These are phyloP conservation scores for Phascolomyces articulosus DNA, from an alignment of 371 early-diverging fungal species.

Conservation along the genomic window DNA sequence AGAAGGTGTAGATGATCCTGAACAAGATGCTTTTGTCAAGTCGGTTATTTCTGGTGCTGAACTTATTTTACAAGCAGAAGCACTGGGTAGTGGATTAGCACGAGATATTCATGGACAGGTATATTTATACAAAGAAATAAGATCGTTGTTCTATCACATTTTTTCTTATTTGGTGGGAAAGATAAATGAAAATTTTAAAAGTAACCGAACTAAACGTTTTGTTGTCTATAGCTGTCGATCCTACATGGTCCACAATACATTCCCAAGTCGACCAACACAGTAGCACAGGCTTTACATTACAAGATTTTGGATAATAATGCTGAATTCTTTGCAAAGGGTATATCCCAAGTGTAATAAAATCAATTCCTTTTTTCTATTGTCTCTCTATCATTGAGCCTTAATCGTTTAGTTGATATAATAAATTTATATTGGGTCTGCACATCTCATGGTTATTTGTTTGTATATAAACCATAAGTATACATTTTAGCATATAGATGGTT, in stretches of 20 bases:
- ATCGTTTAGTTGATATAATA: too few species aligned
- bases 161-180: neutral
- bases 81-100: constrained; percentile 66
- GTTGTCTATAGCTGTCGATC: constrained; percentile 39
- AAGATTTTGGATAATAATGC: constrained; percentile 70
- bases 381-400: too few species aligned
- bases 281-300: constrained; percentile 60
- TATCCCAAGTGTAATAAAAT: constrained; percentile 41
- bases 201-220: neutral
- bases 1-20: constrained; percentile 50
- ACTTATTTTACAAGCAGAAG: constrained; percentile 60
- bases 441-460: too few species aligned
- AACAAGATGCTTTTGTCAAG: constrained; percentile 59
- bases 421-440: neutral
- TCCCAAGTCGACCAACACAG: constrained; percentile 4
- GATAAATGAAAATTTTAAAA: neutral
- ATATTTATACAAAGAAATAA: constrained; percentile 19
- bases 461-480: too few species aligned
- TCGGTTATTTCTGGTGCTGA: constrained; percentile 52
- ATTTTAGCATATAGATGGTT: too few species aligned
- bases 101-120: constrained; percentile 73
- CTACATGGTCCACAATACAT: constrained; percentile 51
- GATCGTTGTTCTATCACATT: neutral
- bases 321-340: constrained; percentile 72
- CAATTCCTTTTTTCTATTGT: too few species aligned